These are phyloP conservation scores for Candida lessepsii DNA, from an alignment of 805 yeast genomes.

Conservation along the genomic window DNA sequence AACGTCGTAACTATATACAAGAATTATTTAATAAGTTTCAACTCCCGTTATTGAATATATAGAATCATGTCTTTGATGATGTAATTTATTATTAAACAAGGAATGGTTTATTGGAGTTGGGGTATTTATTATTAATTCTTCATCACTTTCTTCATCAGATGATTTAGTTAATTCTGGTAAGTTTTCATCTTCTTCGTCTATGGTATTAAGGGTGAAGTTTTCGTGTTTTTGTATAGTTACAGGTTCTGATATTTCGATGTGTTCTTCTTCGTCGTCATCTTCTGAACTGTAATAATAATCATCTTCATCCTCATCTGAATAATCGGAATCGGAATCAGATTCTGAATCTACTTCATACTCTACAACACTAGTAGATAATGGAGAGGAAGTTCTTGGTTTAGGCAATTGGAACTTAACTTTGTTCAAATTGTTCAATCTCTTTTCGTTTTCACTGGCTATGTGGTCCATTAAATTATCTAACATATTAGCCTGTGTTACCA, in stretches of 20 bases:
- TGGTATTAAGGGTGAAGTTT: slow-evolving; percentile 8
- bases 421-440: slow-evolving; percentile 19
- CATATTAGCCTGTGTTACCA: slow-evolving; percentile 71
- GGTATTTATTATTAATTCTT: slow-evolving; percentile 5
- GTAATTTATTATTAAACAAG: slow-evolving; percentile 11
- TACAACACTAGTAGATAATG: slow-evolving; percentile 29
- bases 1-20: slow-evolving; percentile 7
- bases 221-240: slow-evolving; percentile 3
- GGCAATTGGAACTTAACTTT: slow-evolving; percentile 14
- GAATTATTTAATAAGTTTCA: slow-evolving; percentile 31
- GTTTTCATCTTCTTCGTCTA: slow-evolving; percentile 13
- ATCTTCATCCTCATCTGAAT: slow-evolving; percentile 17
- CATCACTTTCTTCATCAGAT: slow-evolving; percentile 12
- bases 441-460: slow-evolving; percentile 31
- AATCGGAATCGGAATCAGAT: slow-evolving; percentile 19
- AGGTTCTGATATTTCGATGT: slow-evolving; percentile 2
- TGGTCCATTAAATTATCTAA: slow-evolving; percentile 63
- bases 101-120: slow-evolving; percentile 11
- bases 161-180: slow-evolving; percentile 14
- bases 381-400: slow-evolving; percentile 10
- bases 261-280: slow-evolving; percentile 18
- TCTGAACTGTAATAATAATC: slow-evolving; percentile 22
- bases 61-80: slow-evolving; percentile 30
- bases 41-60: slow-evolving; percentile 31
- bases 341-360: slow-evolving; percentile 38